Evolutionary conservation across 169 alveolate genomes (phyloP).

Genomic region (Eimeria necatrix): DNA sequence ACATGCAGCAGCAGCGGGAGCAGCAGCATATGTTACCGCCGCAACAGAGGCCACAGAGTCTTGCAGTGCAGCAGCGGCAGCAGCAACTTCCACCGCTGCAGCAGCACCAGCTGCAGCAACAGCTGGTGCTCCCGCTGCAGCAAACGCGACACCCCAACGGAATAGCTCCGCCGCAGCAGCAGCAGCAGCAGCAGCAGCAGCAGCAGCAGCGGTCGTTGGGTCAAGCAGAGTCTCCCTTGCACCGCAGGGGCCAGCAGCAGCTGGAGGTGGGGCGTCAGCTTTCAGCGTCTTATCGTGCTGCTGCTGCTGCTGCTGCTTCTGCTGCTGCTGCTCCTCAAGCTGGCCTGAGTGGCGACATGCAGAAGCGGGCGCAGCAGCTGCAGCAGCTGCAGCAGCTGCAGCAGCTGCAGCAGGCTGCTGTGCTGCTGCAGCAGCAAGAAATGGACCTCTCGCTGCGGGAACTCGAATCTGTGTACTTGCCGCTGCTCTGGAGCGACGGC

Average conservation of each 20-base stretch:
- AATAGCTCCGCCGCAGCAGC: not conserved
- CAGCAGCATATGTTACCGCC: not conserved
- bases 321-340: too few species aligned
- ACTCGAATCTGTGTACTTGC: constrained; percentile 14
- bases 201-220: not conserved
- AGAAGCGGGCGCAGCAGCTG: too few species aligned
- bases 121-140: too few species aligned
- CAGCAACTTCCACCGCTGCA: too few species aligned
- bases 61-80: not conserved
- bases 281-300: too few species aligned
- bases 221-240: not conserved
- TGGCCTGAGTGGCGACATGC: too few species aligned
- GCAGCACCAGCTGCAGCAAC: too few species aligned
- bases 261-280: not conserved
- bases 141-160: not conserved
- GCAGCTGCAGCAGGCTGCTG: constrained; percentile 62
- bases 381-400: constrained; percentile 49
- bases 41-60: not conserved
- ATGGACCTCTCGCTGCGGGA: not conserved
- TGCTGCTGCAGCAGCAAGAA: constrained; percentile 41
- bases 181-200: not conserved
- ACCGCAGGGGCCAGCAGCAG: not conserved
- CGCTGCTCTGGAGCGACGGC: not conserved
- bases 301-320: too few species aligned
- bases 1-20: not conserved